phyloP scores from a whole-genome alignment of 257 asterid species.

The Salvia miltiorrhiza region DNA sequence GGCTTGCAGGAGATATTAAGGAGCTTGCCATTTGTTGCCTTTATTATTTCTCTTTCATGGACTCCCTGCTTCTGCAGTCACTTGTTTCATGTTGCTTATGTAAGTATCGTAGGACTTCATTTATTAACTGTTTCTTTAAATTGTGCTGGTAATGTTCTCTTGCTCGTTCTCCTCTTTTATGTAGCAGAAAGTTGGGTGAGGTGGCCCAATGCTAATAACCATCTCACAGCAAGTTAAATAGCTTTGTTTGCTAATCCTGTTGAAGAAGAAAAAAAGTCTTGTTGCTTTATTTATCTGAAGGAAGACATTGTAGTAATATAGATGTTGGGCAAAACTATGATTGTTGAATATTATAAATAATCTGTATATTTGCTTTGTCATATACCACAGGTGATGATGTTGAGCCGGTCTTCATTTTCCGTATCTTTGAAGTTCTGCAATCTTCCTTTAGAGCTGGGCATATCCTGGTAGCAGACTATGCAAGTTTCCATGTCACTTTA shows the following conservation, averaged over 20 bases:
- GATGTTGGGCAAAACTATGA: background rate
- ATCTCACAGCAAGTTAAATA: background rate
- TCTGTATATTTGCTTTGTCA: conserved; percentile 13
- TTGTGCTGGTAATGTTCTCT: background rate
- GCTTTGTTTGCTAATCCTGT: background rate
- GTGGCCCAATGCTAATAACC: background rate
- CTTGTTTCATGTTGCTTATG: conserved; percentile 79
- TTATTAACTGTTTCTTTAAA: background rate
- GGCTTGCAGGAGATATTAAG: conserved; percentile 69
- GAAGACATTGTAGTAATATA: background rate
- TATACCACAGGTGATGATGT: conserved; percentile 54
- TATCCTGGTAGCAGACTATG: conserved; percentile 63
- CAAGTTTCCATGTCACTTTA: conserved; percentile 75
- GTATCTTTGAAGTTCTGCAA: conserved; percentile 70
- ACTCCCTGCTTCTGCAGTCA: conserved; percentile 63
- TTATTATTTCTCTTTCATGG: conserved; percentile 64
- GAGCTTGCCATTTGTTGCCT: conserved; percentile 81
- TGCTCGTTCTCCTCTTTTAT: background rate
- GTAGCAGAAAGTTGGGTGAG: background rate
- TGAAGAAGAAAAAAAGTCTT: background rate
- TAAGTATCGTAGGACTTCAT: conserved; percentile 38
- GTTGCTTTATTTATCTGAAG: background rate
- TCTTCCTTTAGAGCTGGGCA: conserved; percentile 77
- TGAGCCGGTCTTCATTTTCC: conserved; percentile 45
- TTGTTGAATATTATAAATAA: background rate